These are phyloP conservation scores for Salvia sclarea DNA, from an alignment of 305 asterid species.

Conservation along the genomic window DNA sequence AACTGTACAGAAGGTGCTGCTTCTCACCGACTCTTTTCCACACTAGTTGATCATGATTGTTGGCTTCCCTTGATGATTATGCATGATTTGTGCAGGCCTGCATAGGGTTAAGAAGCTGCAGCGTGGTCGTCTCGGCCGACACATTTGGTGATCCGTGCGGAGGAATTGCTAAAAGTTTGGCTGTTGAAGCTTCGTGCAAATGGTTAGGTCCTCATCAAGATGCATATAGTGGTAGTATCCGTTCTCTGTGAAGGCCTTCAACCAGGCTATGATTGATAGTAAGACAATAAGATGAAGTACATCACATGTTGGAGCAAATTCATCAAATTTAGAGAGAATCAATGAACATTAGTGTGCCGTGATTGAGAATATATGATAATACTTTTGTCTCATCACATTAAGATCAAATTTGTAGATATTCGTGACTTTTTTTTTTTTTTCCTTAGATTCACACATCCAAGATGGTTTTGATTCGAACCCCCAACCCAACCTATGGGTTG, in stretches of 20 bases:
- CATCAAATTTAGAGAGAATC: too few relatives aligned
- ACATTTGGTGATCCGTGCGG: constrained; percentile 69
- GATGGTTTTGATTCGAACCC: too few relatives aligned
- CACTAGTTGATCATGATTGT: not conserved
- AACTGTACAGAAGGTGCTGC: constrained; percentile 52
- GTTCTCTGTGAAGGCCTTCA: not conserved
- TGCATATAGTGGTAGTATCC: constrained; percentile 16
- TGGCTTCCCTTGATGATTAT: not conserved
- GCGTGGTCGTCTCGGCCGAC: constrained; percentile 47
- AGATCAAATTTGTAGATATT: too few relatives aligned
- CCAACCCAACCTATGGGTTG: too few relatives aligned
- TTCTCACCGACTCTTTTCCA: not conserved
- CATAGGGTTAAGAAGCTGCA: constrained; percentile 60
- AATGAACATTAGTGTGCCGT: too few relatives aligned
- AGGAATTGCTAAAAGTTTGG: constrained; percentile 60
- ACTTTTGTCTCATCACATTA: too few relatives aligned
- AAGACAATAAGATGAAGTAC: not conserved
- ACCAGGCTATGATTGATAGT: not conserved
- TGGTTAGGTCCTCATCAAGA: constrained; percentile 16
- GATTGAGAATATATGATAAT: too few relatives aligned
- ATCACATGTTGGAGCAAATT: too few relatives aligned
- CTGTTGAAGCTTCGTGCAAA: constrained; percentile 76
- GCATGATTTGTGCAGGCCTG: constrained; percentile 56
- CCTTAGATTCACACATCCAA: too few relatives aligned
- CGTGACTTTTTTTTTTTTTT: too few relatives aligned